Evolutionary conservation across 768 basidiomycete genomes (phyloP).

Genomic region (Fibroporia radiculosa): DNA sequence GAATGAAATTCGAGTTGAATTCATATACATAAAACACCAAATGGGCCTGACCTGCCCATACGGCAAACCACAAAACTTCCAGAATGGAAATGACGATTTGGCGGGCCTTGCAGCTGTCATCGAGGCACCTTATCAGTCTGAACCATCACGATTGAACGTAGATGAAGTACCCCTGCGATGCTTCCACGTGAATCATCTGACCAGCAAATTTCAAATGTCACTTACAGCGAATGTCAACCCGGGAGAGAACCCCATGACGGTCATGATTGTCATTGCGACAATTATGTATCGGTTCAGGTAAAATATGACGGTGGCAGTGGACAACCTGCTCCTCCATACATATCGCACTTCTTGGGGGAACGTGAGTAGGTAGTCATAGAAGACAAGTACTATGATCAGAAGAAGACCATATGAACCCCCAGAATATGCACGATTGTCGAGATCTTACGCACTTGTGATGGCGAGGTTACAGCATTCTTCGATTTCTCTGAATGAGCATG

Average conservation of each 20-base stretch:
- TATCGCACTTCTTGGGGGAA: constrained; percentile 3
- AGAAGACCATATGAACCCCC: no score
- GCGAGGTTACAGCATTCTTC: no score
- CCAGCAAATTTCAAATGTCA: no score
- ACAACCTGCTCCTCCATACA: constrained; percentile 7
- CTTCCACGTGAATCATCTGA: no score
- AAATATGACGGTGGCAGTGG: constrained; percentile 3
- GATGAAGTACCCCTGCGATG: no score
- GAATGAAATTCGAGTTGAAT: not conserved
- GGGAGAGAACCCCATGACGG: not conserved
- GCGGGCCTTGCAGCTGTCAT: not conserved
- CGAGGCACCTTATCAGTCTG: no score
- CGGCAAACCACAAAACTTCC: constrained; percentile 3
- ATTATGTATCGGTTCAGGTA: constrained; percentile 5
- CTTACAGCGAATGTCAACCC: not conserved
- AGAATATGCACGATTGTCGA: no score
- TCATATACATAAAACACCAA: not conserved
- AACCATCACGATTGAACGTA: no score
- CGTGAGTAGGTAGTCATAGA: constrained; percentile 8
- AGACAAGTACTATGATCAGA: constrained; percentile 1
- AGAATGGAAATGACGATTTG: not conserved
- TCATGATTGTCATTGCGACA: not conserved
- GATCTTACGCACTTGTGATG: no score
- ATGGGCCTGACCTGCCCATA: constrained; percentile 3
- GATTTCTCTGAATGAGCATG: no score